These are phyloP conservation scores for Colletotrichum higginsianum DNA, from an alignment of 2,329 filamentous ascomycete genomes.

Conservation along the genomic window DNA sequence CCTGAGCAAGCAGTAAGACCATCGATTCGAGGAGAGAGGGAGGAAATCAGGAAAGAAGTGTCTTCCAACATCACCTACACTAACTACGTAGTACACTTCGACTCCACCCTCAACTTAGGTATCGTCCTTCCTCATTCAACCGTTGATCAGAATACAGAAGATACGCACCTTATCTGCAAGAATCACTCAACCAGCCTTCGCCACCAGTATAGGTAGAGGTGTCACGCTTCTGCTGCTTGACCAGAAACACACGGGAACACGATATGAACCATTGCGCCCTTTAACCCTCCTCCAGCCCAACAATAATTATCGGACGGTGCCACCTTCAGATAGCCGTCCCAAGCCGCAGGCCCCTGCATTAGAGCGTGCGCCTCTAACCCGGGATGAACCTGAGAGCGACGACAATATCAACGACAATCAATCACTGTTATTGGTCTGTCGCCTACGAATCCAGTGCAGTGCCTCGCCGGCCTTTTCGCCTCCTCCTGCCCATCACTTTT, in stretches of 20 bases:
- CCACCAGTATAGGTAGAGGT: neutral
- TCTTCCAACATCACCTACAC: neutral
- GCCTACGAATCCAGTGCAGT: neutral
- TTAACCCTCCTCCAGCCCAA: neutral
- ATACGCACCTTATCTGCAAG: neutral
- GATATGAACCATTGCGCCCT: neutral
- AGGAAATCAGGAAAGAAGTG: neutral
- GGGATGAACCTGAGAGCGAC: constrained; percentile 31
- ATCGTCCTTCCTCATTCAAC: neutral
- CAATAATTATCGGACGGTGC: neutral
- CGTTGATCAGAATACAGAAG: neutral
- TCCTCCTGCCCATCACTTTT: constrained; percentile 29
- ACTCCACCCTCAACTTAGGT: no score
- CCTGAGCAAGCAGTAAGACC: no score
- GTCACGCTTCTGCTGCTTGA: neutral
- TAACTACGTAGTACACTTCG: neutral
- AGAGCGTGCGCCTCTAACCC: constrained; percentile 23
- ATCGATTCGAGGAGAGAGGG: constrained; percentile 2
- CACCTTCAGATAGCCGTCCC: constrained; percentile 25
- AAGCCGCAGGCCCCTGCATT: constrained; percentile 37
- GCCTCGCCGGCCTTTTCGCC: constrained; percentile 13
- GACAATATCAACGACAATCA: constrained; percentile 31
- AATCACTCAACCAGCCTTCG: neutral
- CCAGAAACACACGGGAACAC: neutral
- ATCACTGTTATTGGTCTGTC: constrained; percentile 21